Evolutionary conservation across 257 asterid genomes (phyloP).

Genomic region (Misopates orontium): DNA sequence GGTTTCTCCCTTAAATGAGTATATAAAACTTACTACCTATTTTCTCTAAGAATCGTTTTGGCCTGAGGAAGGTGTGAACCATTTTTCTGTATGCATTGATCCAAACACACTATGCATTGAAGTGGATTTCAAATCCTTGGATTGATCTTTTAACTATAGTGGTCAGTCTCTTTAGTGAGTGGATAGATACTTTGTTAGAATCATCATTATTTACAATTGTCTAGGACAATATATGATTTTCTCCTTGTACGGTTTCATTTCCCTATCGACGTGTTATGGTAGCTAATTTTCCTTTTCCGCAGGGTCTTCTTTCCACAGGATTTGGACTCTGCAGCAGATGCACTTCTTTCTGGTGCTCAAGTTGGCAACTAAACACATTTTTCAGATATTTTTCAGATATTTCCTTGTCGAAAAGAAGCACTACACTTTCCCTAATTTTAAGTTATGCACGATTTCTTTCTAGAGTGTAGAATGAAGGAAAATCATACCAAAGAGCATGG

Average conservation of each 20-base stretch:
- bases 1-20: not conserved
- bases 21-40: not conserved
- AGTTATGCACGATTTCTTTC: no score
- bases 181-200: not conserved
- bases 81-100: not conserved
- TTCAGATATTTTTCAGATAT: no score
- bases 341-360: slow-evolving; percentile 55
- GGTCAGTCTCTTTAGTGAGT: not conserved
- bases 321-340: slow-evolving; percentile 81
- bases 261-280: not conserved
- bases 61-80: not conserved
- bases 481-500: no score
- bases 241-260: not conserved
- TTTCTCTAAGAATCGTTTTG: not conserved
- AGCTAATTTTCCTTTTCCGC: slow-evolving; percentile 19
- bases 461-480: no score
- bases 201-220: not conserved
- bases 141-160: not conserved
- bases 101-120: not conserved
- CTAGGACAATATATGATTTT: not conserved
- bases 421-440: no score
- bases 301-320: slow-evolving; percentile 93
- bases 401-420: no score
- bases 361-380: slow-evolving; percentile 30
- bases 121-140: not conserved